Evolutionary conservation across 805 yeast genomes (phyloP).

Genomic region (Pichia eremophila): DNA sequence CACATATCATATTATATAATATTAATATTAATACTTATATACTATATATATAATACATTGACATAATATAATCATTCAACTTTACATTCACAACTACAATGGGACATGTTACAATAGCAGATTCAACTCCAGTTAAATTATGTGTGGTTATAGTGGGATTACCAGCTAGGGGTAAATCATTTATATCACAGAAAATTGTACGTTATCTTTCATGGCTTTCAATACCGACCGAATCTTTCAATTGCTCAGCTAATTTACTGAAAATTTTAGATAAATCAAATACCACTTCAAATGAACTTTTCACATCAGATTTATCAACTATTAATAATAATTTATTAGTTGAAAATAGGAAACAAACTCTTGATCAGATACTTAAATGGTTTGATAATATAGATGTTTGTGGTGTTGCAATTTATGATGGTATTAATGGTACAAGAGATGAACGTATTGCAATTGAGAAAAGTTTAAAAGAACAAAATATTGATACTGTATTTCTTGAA

Average conservation of each 20-base stretch:
- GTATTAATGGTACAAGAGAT: conserved; percentile 74
- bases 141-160: conserved; percentile 86
- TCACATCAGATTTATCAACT: conserved; percentile 46
- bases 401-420: conserved; percentile 88
- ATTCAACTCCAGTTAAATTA: conserved; percentile 62
- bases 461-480: conserved; percentile 47
- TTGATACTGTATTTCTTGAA: conserved; percentile 89
- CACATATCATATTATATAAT: no score
- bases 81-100: conserved; percentile 9
- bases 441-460: conserved; percentile 57
- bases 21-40: no score
- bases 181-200: conserved; percentile 89
- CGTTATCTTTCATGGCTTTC: conserved; percentile 90
- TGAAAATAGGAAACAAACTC: conserved; percentile 64
- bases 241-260: conserved; percentile 81
- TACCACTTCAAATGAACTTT: conserved; percentile 54
- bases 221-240: conserved; percentile 76
- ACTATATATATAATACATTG: no score
- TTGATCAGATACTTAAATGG: conserved; percentile 80
- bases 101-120: conserved; percentile 52
- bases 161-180: conserved; percentile 89
- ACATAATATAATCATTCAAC: no score
- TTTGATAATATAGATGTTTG: conserved; percentile 61
- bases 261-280: conserved; percentile 46
- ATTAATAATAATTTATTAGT: conserved; percentile 40